Conservation (phyloP, 2,329 filamentous ascomycete species). For the Pseudofabraea citricarpa region DNA sequence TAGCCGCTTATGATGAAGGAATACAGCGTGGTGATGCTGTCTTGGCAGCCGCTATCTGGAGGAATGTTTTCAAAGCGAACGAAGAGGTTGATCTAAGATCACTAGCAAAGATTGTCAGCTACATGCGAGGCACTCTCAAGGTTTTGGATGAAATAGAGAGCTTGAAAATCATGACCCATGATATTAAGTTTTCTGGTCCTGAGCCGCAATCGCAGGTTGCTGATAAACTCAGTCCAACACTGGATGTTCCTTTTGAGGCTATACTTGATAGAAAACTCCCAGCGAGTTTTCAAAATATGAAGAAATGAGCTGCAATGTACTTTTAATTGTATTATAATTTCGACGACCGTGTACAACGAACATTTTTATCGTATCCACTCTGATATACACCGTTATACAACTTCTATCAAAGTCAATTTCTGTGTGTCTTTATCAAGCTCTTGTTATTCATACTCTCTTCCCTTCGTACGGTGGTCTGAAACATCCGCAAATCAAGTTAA, state of each 20-base stretch:
- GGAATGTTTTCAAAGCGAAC: slow-evolving; percentile 81
- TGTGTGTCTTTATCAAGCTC: no score
- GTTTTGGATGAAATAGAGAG: slow-evolving; percentile 49
- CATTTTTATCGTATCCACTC: no score
- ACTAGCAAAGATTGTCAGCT: slow-evolving; percentile 57
- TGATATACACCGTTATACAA: no score
- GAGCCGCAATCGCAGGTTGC: slow-evolving; percentile 31
- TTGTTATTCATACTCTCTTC: no score
- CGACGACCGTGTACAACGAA: no score
- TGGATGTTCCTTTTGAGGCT: slow-evolving; percentile 29
- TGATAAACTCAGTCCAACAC: slow-evolving; percentile 32
- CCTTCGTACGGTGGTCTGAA: no score
- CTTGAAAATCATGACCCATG: slow-evolving; percentile 40
- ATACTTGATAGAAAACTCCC: no score
- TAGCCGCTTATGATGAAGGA: slow-evolving; percentile 82
- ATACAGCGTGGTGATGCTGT: slow-evolving; percentile 72
- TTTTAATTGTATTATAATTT: no score
- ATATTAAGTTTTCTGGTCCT: slow-evolving; percentile 46
- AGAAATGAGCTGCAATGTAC: no score
- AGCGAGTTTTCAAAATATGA: no score
- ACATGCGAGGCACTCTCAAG: slow-evolving; percentile 53
- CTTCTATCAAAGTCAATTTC: no score
- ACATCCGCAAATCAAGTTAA: no score
- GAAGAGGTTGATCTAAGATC: slow-evolving; percentile 57
- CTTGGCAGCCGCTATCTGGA: slow-evolving; percentile 80